Conservation (phyloP, 345 rosid genomes). For the Hypericum androsaemum region DNA sequence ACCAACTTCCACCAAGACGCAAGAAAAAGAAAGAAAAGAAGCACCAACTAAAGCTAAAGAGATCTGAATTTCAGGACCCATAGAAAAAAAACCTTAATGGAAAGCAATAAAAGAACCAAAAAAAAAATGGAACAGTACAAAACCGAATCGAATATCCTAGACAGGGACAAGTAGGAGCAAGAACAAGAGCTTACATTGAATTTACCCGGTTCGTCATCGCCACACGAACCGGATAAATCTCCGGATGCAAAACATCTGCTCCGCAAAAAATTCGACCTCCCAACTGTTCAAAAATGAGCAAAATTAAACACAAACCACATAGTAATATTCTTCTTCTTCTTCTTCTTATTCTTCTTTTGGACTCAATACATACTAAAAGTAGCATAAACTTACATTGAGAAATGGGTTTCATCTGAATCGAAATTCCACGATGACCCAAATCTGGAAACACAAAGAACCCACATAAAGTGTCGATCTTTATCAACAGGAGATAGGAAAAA, state of each 20-base stretch:
- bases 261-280: slow-evolving; percentile 26
- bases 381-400: slow-evolving; percentile 26
- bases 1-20: too few species aligned
- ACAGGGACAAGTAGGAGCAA: too few species aligned
- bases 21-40: too few species aligned
- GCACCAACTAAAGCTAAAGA: too few species aligned
- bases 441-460: background rate
- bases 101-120: too few species aligned
- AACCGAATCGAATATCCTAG: too few species aligned
- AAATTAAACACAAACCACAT: too few species aligned
- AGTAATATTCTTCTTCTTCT: too few species aligned
- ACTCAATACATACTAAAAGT: background rate
- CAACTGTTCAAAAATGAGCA: slow-evolving; percentile 5
- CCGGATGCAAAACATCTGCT: slow-evolving; percentile 28
- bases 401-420: slow-evolving; percentile 3
- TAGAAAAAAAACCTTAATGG: too few species aligned
- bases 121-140: too few species aligned
- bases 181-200: background rate
- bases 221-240: slow-evolving; percentile 29
- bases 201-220: slow-evolving; percentile 32
- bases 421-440: background rate
- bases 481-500: background rate
- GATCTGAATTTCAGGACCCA: too few species aligned
- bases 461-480: background rate
- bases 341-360: too few species aligned